Conservation (phyloP, 805 yeast genomes). For the Pichia nanzhaoensis region DNA sequence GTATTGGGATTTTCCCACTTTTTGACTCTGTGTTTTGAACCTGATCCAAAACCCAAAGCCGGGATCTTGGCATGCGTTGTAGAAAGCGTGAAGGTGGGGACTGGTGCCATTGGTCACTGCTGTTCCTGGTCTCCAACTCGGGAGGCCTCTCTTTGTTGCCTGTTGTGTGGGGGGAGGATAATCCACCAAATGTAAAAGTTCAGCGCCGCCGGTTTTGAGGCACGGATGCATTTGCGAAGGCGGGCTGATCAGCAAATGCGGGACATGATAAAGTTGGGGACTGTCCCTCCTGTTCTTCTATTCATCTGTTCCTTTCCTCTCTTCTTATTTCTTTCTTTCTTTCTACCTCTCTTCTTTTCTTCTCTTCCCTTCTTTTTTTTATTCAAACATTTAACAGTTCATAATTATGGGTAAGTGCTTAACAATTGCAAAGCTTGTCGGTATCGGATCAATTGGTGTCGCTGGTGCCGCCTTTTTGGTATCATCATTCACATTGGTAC, state of each 20-base stretch:
- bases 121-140: too few relatives aligned
- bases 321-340: too few relatives aligned
- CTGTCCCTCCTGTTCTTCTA: too few relatives aligned
- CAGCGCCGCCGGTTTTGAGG: too few relatives aligned
- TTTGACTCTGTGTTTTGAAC: conserved; percentile 47
- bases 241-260: background rate
- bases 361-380: too few relatives aligned
- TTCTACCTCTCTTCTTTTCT: too few relatives aligned
- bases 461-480: conserved; percentile 44
- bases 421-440: conserved; percentile 53
- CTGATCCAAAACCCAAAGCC: conserved; percentile 47
- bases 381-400: background rate
- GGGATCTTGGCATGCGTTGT: conserved; percentile 31
- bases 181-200: too few relatives aligned
- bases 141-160: too few relatives aligned
- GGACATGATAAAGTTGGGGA: too few relatives aligned
- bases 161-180: too few relatives aligned
- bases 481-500: conserved; percentile 14
- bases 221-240: too few relatives aligned
- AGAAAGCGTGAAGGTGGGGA: conserved; percentile 24
- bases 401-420: conserved; percentile 45
- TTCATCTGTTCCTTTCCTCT: too few relatives aligned
- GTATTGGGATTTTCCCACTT: conserved; percentile 24
- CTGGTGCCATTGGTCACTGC: background rate
- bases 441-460: conserved; percentile 63